These are phyloP conservation scores for Linum tenue DNA, from an alignment of 345 rosid genomes.

Conservation along the genomic window DNA sequence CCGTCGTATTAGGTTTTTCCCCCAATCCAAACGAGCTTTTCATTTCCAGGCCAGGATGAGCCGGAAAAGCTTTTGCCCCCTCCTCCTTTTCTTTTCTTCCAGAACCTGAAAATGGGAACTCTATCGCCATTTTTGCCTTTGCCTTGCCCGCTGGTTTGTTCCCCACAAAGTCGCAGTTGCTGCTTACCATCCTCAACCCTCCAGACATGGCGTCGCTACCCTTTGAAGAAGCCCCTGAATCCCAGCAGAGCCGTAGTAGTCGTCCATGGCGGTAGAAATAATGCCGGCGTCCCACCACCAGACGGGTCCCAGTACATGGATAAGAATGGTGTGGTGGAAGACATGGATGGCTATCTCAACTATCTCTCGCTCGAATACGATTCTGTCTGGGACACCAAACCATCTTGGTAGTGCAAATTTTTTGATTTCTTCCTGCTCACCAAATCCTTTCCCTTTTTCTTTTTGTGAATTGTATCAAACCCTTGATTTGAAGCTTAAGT, in stretches of 20 bases:
- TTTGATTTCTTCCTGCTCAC: not conserved
- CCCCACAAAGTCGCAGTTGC: not conserved
- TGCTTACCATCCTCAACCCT: not conserved
- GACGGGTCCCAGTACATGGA: slow-evolving; percentile 44
- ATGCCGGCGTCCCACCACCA: slow-evolving; percentile 26
- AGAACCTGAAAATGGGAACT: not conserved
- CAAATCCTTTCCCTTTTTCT: not conserved
- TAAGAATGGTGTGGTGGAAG: slow-evolving; percentile 58
- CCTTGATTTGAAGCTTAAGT: not conserved
- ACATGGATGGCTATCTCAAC: slow-evolving; percentile 86
- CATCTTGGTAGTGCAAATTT: slow-evolving; percentile 58
- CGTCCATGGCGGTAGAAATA: slow-evolving; percentile 1
- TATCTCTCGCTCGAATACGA: slow-evolving; percentile 87
- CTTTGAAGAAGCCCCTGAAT: not conserved
- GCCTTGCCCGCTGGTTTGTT: not conserved
- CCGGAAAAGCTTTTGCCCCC: not conserved
- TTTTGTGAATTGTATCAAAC: not conserved
- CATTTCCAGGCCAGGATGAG: not conserved
- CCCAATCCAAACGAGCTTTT: too few relatives aligned
- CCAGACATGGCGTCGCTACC: not conserved
- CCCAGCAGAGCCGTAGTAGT: not conserved
- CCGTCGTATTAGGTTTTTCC: too few relatives aligned
- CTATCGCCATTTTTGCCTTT: not conserved
- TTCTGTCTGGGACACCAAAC: slow-evolving; percentile 97
- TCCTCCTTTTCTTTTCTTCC: not conserved